phyloP scores from a whole-genome alignment of 106 monocot genomes.

The Dioscorea alata region DNA sequence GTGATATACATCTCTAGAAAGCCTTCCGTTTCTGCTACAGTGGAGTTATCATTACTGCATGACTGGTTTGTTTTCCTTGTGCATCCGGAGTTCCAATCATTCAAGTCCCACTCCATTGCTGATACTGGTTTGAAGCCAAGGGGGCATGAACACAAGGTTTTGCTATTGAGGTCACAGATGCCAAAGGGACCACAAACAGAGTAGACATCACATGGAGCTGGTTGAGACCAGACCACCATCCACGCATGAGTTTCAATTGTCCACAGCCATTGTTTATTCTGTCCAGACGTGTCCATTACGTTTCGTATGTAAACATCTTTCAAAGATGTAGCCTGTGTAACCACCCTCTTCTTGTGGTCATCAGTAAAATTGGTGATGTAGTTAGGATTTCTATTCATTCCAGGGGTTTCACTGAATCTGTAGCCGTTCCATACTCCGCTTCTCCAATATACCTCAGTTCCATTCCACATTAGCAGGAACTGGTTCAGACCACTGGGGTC shows the following conservation, averaged over 20 bases:
- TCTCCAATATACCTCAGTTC: constrained; percentile 11
- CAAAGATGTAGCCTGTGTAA: constrained; percentile 9
- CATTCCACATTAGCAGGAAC: constrained; percentile 22
- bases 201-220: constrained; percentile 5
- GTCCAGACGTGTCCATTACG: constrained; percentile 20
- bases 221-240: constrained; percentile 4
- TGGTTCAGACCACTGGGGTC: constrained; percentile 25
- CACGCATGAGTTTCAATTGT: not conserved
- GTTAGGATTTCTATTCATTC: not conserved
- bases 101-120: constrained; percentile 5
- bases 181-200: constrained; percentile 8
- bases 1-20: not conserved
- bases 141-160: not conserved
- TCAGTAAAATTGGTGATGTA: constrained; percentile 9
- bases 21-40: not conserved
- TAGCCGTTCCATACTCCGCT: constrained; percentile 26
- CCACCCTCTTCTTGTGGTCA: constrained; percentile 5
- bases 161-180: not conserved
- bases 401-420: constrained; percentile 6
- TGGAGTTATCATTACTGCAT: not conserved
- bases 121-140: constrained; percentile 8
- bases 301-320: constrained; percentile 1
- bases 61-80: not conserved
- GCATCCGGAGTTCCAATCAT: not conserved
- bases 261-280: constrained; percentile 7